A percentile compares a stretch with the other conserved stretches of the same genome.
These are phyloP conservation scores for Boletus rubescentipes DNA, from an alignment of 768 basidiomycete genomes.

Conservation along the genomic window DNA sequence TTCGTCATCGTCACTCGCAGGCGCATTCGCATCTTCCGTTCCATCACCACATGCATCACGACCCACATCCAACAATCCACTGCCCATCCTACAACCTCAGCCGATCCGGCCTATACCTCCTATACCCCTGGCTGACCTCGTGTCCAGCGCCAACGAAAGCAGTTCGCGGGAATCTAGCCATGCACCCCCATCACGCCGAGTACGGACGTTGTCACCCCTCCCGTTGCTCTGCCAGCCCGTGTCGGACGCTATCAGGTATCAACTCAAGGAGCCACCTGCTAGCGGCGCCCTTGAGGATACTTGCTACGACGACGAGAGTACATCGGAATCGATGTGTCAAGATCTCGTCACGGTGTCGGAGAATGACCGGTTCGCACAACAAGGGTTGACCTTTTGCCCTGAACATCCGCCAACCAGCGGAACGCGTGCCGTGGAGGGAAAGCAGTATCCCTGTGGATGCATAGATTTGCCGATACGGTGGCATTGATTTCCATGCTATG, in stretches of 20 bases:
- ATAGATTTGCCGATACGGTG: constrained; percentile 23
- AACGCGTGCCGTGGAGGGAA: constrained; percentile 17
- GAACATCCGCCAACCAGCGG: constrained; percentile 13
- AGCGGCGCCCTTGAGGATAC: constrained; percentile 1
- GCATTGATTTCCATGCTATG: constrained; percentile 14
- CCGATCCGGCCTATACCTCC: constrained; percentile 36
- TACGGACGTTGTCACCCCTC: constrained; percentile 26
- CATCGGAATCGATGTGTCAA: constrained; percentile 19
- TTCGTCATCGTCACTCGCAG: constrained; percentile 25
- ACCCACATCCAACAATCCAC: constrained; percentile 5
- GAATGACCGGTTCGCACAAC: constrained; percentile 18
- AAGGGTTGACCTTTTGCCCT: constrained; percentile 14
- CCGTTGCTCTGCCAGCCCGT: constrained; percentile 36
- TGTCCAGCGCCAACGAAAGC: constrained; percentile 21
- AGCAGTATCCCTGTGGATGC: constrained; percentile 19
- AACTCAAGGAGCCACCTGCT: constrained; percentile 17
- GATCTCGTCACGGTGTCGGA: constrained; percentile 12
- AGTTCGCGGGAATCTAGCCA: not conserved
- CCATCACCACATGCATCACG: constrained; percentile 16
- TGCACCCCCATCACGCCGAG: not conserved
- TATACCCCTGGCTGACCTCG: constrained; percentile 31
- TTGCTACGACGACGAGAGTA: constrained; percentile 13
- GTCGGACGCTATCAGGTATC: constrained; percentile 33
- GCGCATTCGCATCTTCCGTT: constrained; percentile 24
- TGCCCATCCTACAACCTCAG: constrained; percentile 34